These are phyloP conservation scores for Spathaspora arborariae DNA, from an alignment of 805 yeast genomes.

Conservation along the genomic window DNA sequence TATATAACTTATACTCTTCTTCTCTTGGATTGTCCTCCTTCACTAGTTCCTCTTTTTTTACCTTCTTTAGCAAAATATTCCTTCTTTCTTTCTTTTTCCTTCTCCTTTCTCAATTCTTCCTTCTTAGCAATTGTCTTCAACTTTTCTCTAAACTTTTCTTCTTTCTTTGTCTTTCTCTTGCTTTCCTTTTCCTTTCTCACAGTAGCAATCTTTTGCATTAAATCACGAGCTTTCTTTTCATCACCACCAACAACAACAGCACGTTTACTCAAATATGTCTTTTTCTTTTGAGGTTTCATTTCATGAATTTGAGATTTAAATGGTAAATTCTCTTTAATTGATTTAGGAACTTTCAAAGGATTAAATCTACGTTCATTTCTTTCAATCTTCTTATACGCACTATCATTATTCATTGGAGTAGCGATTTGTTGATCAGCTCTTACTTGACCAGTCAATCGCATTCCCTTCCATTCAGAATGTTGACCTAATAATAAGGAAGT, in stretches of 20 bases:
- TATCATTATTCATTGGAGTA: conserved; percentile 54
- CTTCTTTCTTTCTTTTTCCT: conserved; percentile 81
- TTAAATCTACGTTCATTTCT: conserved; percentile 83
- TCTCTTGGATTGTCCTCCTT: conserved; percentile 27
- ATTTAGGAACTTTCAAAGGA: conserved; percentile 79
- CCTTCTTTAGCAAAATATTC: conserved; percentile 76
- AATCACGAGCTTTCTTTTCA: conserved; percentile 87
- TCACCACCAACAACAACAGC: conserved; percentile 93
- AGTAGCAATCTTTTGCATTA: conserved; percentile 84
- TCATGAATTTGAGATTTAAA: conserved; percentile 86
- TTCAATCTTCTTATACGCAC: conserved; percentile 67
- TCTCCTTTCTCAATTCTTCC: conserved; percentile 66
- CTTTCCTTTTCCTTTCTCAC: conserved; percentile 81
- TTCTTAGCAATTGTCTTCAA: conserved; percentile 71
- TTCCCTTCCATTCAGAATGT: conserved; percentile 91
- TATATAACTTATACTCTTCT: conserved; percentile 12
- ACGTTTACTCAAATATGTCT: conserved; percentile 78
- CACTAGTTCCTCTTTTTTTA: conserved; percentile 50
- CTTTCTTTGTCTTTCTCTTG: conserved; percentile 69
- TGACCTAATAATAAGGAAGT: conserved; percentile 77
- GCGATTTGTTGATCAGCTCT: conserved; percentile 69
- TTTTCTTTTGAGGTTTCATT: conserved; percentile 83
- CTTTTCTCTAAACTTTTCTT: conserved; percentile 69
- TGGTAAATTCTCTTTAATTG: conserved; percentile 75
- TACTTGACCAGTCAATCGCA: conserved; percentile 92